These are phyloP conservation scores for Microsporum canis DNA, from an alignment of 2,329 filamentous ascomycete species.

Conservation along the genomic window DNA sequence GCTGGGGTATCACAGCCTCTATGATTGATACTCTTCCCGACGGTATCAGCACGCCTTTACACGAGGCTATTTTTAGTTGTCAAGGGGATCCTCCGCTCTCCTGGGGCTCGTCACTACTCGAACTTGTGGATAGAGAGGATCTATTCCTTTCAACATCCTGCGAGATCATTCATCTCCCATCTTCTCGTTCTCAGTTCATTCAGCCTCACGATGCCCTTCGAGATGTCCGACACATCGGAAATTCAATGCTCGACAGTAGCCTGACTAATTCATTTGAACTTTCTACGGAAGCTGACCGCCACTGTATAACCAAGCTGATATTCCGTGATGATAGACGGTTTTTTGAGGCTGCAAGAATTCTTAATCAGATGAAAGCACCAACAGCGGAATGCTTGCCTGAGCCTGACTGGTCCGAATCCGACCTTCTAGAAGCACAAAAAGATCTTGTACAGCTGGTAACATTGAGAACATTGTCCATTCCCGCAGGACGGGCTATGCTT, in stretches of 20 bases:
- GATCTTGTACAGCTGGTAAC: conserved; percentile 78
- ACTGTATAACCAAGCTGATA: conserved; percentile 70
- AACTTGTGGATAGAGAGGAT: conserved; percentile 71
- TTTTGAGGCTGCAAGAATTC: conserved; percentile 68
- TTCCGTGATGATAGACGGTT: conserved; percentile 87
- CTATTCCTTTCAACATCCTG: conserved; percentile 55
- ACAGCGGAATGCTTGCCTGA: conserved; percentile 65
- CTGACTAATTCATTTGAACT: conserved; percentile 55
- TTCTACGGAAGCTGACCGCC: conserved; percentile 70
- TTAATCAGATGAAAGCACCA: conserved; percentile 75
- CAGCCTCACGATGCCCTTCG: conserved; percentile 56
- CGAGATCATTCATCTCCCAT: conserved; percentile 29
- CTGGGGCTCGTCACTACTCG: conserved; percentile 61
- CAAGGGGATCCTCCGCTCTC: conserved; percentile 68
- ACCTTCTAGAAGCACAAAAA: conserved; percentile 86
- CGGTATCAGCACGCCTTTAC: conserved; percentile 65
- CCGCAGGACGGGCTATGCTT: conserved; percentile 74
- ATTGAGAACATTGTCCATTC: conserved; percentile 75
- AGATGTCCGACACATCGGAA: conserved; percentile 69
- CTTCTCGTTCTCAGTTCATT: conserved; percentile 26
- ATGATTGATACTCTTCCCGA: conserved; percentile 77
- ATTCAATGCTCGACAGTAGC: conserved; percentile 38
- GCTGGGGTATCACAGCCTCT: conserved; percentile 50
- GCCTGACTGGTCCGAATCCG: conserved; percentile 69
- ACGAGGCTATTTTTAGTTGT: conserved; percentile 73